Evolutionary conservation across 176 grass and related monocot genomes (phyloP).

Genomic region (Aegilops tauschii): DNA sequence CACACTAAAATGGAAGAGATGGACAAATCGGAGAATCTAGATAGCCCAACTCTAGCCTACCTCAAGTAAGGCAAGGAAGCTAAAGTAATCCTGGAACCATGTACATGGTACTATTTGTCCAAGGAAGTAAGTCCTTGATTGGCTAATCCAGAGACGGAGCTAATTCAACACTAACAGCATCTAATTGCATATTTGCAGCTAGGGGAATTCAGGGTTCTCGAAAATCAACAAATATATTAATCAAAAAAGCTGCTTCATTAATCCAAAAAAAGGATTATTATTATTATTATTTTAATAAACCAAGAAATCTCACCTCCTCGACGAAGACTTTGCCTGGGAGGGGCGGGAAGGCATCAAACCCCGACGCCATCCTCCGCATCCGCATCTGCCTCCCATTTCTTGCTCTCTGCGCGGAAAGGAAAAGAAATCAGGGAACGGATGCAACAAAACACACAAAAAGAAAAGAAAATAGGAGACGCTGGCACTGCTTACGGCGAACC

Average conservation of each 20-base stretch:
- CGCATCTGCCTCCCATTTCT: constrained; percentile 35
- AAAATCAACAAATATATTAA: not conserved
- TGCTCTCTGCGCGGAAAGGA: constrained; percentile 27
- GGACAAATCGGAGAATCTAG: not conserved
- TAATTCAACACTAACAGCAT: not conserved
- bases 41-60: not conserved
- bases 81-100: not conserved
- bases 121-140: not conserved
- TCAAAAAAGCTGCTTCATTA: constrained; percentile 18
- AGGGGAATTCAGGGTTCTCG: not conserved
- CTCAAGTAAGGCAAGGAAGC: not conserved
- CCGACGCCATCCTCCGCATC: constrained; percentile 54
- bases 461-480: not conserved
- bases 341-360: constrained; percentile 54
- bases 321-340: constrained; percentile 58
- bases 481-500: constrained; percentile 9
- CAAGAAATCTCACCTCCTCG: constrained; percentile 57
- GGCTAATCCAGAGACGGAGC: not conserved
- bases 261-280: not conserved
- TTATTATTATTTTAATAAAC: not conserved
- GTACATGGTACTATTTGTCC: not conserved
- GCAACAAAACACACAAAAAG: not conserved
- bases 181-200: not conserved
- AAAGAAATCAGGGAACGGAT: not conserved
- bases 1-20: not conserved